Percentiles rank a stretch among this genome's conserved stretches.
These are phyloP conservation scores for Rehmannia glutinosa DNA, from an alignment of 257 asterid genomes.

Conservation along the genomic window DNA sequence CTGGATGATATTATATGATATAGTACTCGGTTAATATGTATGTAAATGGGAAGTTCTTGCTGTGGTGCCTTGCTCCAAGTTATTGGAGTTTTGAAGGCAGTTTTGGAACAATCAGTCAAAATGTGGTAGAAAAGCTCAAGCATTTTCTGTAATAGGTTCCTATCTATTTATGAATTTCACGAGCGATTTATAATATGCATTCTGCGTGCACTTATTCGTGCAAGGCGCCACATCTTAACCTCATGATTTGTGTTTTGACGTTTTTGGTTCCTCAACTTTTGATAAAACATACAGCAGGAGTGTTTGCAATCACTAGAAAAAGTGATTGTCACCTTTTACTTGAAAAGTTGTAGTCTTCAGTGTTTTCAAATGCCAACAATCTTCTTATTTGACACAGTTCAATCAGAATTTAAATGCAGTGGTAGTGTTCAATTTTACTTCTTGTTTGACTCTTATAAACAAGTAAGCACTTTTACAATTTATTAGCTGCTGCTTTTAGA, in stretches of 20 bases:
- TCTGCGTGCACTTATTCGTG: too few species aligned
- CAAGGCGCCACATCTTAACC: neutral
- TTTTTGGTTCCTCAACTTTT: neutral
- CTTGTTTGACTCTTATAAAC: too few species aligned
- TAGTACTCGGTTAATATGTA: conserved; percentile 9
- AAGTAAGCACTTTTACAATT: too few species aligned
- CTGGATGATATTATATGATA: conserved; percentile 13
- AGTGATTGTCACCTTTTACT: too few species aligned
- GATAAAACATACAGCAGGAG: neutral
- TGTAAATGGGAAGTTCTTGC: conserved; percentile 28
- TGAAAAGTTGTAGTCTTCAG: too few species aligned
- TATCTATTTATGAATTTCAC: neutral
- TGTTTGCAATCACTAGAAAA: too few species aligned
- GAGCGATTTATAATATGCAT: neutral
- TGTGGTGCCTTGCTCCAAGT: conserved; percentile 21
- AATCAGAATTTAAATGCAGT: too few species aligned
- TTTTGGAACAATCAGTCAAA: neutral
- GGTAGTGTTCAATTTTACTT: too few species aligned
- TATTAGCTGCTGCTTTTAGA: too few species aligned
- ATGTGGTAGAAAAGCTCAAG: neutral
- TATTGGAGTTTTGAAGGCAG: conserved; percentile 18
- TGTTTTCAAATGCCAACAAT: too few species aligned
- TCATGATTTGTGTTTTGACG: neutral
- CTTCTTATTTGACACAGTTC: too few species aligned
- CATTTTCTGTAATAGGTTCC: neutral